Percentiles rank a stretch among this genome's conserved stretches.
Conservation (phyloP, 2,329 filamentous ascomycete species). For the Hypoxylon sp. region DNA sequence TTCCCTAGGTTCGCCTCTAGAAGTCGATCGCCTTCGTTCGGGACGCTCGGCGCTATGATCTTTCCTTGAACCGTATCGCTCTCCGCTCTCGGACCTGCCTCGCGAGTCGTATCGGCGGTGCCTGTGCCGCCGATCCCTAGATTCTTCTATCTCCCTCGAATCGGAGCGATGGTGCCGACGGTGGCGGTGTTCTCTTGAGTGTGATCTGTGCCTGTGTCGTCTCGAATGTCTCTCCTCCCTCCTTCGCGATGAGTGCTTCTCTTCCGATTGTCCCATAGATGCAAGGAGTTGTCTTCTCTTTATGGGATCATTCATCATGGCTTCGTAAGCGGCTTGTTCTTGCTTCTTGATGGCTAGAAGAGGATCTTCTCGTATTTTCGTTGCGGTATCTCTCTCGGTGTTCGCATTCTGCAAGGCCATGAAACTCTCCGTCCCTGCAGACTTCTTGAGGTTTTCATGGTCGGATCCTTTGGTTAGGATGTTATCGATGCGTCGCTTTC, state of each 20-base stretch:
- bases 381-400: conserved; percentile 81
- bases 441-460: conserved; percentile 84
- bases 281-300: conserved; percentile 77
- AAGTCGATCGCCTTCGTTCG: conserved; percentile 44
- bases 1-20: conserved; percentile 42
- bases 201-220: conserved; percentile 57
- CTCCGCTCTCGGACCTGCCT: conserved; percentile 56
- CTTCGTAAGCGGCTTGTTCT: conserved; percentile 84
- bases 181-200: conserved; percentile 55
- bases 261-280: conserved; percentile 70
- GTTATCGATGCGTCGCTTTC: conserved; percentile 91
- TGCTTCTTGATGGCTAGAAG: conserved; percentile 93
- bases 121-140: conserved; percentile 58
- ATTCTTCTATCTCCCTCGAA: conserved; percentile 57
- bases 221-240: conserved; percentile 62
- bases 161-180: conserved; percentile 61
- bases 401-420: conserved; percentile 78
- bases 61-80: conserved; percentile 56
- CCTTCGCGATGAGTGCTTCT: conserved; percentile 56
- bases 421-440: conserved; percentile 71
- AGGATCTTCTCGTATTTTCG: conserved; percentile 92
- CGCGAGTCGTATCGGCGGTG: conserved; percentile 64
- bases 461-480: conserved; percentile 85
- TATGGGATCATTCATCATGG: conserved; percentile 83
- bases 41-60: conserved; percentile 45